Evolutionary conservation across 2,329 filamentous ascomycete species (phyloP), one percentile per base, ranked within the genome.

Genomic region (Paradendryphiella salina): DNA sequence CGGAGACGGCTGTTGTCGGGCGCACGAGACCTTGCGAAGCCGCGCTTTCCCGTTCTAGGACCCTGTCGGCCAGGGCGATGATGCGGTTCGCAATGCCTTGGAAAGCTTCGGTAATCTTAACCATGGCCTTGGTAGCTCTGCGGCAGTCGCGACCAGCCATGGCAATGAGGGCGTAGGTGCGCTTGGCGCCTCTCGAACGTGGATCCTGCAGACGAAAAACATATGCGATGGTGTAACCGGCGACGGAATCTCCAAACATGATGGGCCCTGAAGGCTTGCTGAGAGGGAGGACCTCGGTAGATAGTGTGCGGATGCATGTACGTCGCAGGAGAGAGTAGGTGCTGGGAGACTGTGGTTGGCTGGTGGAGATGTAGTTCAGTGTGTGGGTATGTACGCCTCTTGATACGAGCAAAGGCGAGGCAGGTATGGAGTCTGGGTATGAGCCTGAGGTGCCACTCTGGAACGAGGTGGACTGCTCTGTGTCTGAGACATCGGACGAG

Each of bases 141-240:
- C 80, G 81, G 48, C 81, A 79, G 50, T 83, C 81, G 48, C 79
- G 80, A 2, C 81, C 81, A 4, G 79, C 80, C 45, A 84, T 74
- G 10, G 81, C 81, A 43, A 84, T 75, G 21, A 84, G 73, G 1
- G 82, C 81, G 67, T 84, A 84, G 31, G 77, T 80, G 46, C 82
- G 77, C 51, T 79, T 75, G 51, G 80, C 77, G 29, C 82, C 82
- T 47, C 82, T 79, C 8, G 82, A 81, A 66, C 81, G 78, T 13
- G 80, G 80, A 60, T 84, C 82, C 11, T 79, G 79, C 14, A 84
- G 75, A 36, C 81, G 80, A 66, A 84, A 84, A 33, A 82, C 77
- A 63, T 82, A 84, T 34, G 82, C 81, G 44, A 84, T 81, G 14
- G 81, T 83, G 69, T 83, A 82, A 44, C 82, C 82, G 5, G 79